A percentile compares a stretch with the other conserved stretches of the same genome.
Conservation (phyloP, 345 rosid species). For the Eucalyptus cloeziana region DNA sequence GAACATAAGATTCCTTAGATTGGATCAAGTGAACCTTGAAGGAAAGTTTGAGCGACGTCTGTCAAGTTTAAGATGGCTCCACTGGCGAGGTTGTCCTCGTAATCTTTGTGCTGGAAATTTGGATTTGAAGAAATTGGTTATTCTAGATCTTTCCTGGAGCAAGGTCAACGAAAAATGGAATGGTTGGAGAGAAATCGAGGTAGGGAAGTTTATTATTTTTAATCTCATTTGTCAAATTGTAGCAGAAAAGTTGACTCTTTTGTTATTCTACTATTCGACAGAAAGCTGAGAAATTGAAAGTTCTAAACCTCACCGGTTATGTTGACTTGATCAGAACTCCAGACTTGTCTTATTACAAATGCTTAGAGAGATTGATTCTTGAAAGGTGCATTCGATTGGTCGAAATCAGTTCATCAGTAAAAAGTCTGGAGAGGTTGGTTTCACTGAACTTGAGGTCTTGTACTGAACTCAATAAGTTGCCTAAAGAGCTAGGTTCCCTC, state of each 20-base stretch:
- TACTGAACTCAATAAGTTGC: neutral
- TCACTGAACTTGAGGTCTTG: neutral
- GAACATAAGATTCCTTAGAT: neutral
- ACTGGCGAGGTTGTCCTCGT: neutral
- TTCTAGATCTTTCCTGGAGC: neutral
- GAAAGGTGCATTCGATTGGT: neutral
- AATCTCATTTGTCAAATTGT: neutral
- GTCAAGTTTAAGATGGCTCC: neutral
- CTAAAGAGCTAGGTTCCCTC: neutral
- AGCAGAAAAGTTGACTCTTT: neutral
- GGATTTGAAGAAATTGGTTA: neutral
- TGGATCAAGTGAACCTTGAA: neutral
- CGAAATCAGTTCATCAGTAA: neutral
- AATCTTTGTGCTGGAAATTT: neutral
- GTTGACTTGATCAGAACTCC: neutral
- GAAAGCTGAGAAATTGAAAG: neutral
- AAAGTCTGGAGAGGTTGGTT: neutral
- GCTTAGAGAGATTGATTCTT: neutral
- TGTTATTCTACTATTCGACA: neutral
- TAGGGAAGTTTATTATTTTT: neutral
- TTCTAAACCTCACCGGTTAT: neutral
- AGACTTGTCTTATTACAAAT: neutral
- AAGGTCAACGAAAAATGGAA: neutral
- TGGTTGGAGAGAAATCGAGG: neutral
- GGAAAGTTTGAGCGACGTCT: neutral